Percentiles rank a stretch among this genome's conserved stretches.
Evolutionary conservation across 192 early-diverging fungal species (phyloP).

Genomic region (Spizellomyces punctatus): DNA sequence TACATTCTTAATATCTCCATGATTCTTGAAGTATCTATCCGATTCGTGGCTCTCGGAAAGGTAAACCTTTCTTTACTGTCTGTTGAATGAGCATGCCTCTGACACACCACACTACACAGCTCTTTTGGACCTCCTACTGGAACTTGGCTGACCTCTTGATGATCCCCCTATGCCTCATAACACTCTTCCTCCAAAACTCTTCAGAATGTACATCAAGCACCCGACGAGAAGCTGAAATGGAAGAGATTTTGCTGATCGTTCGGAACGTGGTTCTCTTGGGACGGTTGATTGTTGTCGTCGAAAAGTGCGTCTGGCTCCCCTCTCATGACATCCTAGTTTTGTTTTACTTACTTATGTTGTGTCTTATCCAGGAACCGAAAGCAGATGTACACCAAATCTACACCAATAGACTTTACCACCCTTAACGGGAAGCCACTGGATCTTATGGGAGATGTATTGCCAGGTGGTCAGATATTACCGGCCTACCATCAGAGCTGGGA

Average conservation of each 20-base stretch:
- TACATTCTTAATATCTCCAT: conserved; percentile 17
- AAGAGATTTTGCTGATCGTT: conserved; percentile 24
- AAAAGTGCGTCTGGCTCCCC: background rate
- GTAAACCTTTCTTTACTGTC: background rate
- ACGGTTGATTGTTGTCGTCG: conserved; percentile 10
- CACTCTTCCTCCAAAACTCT: conserved; percentile 5
- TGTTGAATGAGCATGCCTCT: background rate
- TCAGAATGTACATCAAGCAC: background rate
- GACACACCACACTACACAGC: conserved; percentile 3
- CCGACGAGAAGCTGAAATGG: conserved; percentile 15
- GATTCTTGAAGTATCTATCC: conserved; percentile 22
- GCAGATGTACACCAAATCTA: background rate
- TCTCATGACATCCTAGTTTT: background rate
- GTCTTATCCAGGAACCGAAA: background rate
- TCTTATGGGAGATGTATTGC: conserved; percentile 19
- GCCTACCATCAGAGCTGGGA: conserved; percentile 5
- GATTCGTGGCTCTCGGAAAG: conserved; percentile 24
- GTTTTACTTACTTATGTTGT: background rate
- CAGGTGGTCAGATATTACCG: conserved; percentile 5
- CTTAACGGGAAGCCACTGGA: conserved; percentile 3
- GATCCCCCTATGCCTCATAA: conserved; percentile 17
- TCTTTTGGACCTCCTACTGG: conserved; percentile 27
- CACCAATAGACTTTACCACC: background rate
- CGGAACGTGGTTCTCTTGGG: conserved; percentile 19
- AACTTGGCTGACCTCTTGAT: conserved; percentile 21